phyloP scores from a whole-genome alignment of 306 rosid species.

The Castanopsis chinensis region DNA sequence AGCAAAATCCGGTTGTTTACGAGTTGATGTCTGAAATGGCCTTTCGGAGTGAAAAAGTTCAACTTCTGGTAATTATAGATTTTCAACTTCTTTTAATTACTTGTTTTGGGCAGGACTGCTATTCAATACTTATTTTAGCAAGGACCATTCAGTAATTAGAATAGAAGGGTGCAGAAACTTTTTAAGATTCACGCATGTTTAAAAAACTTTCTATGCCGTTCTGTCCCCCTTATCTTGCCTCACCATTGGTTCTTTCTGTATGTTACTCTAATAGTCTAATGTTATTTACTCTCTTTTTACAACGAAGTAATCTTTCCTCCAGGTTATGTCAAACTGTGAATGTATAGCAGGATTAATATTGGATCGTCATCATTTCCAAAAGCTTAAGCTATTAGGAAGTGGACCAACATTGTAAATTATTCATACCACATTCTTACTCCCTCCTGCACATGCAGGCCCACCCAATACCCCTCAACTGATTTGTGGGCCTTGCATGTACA shows the following conservation, averaged over 20 bases:
- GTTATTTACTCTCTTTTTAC: background rate
- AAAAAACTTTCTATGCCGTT: background rate
- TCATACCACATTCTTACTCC: background rate
- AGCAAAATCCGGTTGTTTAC: slow-evolving; percentile 83
- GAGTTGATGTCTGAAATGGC: slow-evolving; percentile 97
- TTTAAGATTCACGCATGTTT: background rate
- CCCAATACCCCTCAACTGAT: background rate
- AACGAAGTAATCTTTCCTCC: background rate
- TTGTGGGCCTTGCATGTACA: background rate
- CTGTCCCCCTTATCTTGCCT: background rate
- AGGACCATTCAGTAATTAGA: background rate
- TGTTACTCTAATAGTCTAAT: background rate
- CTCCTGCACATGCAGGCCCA: background rate
- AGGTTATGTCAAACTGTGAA: background rate
- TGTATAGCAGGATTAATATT: background rate
- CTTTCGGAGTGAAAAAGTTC: slow-evolving; percentile 67
- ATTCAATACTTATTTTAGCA: background rate
- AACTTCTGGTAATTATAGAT: slow-evolving; percentile 52
- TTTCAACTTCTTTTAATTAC: background rate
- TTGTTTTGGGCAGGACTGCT: background rate
- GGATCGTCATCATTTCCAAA: background rate
- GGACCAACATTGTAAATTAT: background rate
- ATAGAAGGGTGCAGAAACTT: background rate
- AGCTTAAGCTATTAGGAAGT: background rate
- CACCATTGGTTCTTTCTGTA: background rate